These are phyloP conservation scores for Taxillus chinensis DNA, from an alignment of 164 flowering plant genomes.

Conservation along the genomic window DNA sequence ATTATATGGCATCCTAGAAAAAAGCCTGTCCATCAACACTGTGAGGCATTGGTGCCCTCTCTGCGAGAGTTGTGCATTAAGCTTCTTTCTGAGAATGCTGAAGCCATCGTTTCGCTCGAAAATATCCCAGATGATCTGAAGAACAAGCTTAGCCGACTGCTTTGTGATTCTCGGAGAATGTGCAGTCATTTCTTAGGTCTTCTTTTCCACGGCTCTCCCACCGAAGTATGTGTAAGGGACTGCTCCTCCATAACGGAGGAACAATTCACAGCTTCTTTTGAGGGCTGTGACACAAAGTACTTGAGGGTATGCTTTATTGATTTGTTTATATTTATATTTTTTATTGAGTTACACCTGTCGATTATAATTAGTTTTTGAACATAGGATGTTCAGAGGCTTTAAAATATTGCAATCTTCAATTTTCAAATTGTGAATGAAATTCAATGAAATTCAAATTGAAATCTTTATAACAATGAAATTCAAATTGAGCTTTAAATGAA, in stretches of 20 bases:
- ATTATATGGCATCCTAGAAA: constrained; percentile 46
- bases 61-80: neutral
- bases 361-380: no score
- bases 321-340: neutral
- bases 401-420: no score
- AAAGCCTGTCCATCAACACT: neutral
- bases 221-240: constrained; percentile 57
- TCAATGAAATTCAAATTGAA: no score
- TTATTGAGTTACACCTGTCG: no score
- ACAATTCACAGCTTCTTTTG: constrained; percentile 28
- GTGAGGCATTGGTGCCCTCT: neutral
- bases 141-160: neutral
- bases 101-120: neutral
- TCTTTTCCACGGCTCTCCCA: constrained; percentile 51
- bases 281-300: constrained; percentile 35
- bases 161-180: constrained; percentile 26
- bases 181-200: constrained; percentile 37
- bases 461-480: no score
- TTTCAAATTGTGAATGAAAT: no score
- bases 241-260: constrained; percentile 80
- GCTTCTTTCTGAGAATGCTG: neutral
- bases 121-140: neutral
- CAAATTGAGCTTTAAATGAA: no score
- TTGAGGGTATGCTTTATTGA: constrained; percentile 16
- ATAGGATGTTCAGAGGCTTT: no score